These are phyloP conservation scores for Nectriaceae sp. DNA, from an alignment of 2,329 filamentous ascomycete species.

Conservation along the genomic window DNA sequence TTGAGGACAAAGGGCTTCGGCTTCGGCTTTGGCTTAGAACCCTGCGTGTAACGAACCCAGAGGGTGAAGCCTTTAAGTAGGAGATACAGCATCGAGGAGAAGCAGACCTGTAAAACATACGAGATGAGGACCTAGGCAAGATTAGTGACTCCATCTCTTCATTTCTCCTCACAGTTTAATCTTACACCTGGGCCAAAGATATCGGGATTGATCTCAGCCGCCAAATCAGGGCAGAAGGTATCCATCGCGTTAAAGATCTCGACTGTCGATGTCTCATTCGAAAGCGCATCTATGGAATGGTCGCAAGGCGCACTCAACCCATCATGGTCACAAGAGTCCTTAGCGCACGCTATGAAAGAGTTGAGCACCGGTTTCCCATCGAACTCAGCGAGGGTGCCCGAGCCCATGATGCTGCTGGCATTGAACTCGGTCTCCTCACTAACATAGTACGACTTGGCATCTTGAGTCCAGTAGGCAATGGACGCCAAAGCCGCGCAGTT, in stretches of 20 bases:
- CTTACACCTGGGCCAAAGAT: slow-evolving; percentile 42
- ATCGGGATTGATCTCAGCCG: slow-evolving; percentile 40
- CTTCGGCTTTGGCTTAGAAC: slow-evolving; percentile 19
- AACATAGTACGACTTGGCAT: slow-evolving; percentile 32
- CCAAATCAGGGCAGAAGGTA: slow-evolving; percentile 37
- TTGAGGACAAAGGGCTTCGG: slow-evolving; percentile 26
- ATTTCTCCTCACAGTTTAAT: neutral
- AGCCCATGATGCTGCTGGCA: slow-evolving; percentile 39
- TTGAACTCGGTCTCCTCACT: slow-evolving; percentile 37
- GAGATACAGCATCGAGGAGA: slow-evolving; percentile 35
- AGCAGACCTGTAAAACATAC: slow-evolving; percentile 40
- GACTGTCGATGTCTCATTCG: slow-evolving; percentile 23
- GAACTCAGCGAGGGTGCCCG: slow-evolving; percentile 32
- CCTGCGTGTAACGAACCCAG: slow-evolving; percentile 36
- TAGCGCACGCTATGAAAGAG: slow-evolving; percentile 36
- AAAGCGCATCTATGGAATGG: slow-evolving; percentile 28
- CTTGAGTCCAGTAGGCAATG: slow-evolving; percentile 35
- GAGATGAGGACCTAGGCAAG: slow-evolving; percentile 38
- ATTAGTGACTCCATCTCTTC: slow-evolving; percentile 14
- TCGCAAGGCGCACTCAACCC: slow-evolving; percentile 35
- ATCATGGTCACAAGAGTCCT: slow-evolving; percentile 37
- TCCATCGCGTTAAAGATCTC: slow-evolving; percentile 37
- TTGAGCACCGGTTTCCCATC: slow-evolving; percentile 32
- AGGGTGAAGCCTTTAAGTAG: slow-evolving; percentile 38
- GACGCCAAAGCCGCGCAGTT: slow-evolving; percentile 40